These are phyloP conservation scores for Neurospora tetraspora DNA, from an alignment of 495 filamentous ascomycete species.

Conservation along the genomic window DNA sequence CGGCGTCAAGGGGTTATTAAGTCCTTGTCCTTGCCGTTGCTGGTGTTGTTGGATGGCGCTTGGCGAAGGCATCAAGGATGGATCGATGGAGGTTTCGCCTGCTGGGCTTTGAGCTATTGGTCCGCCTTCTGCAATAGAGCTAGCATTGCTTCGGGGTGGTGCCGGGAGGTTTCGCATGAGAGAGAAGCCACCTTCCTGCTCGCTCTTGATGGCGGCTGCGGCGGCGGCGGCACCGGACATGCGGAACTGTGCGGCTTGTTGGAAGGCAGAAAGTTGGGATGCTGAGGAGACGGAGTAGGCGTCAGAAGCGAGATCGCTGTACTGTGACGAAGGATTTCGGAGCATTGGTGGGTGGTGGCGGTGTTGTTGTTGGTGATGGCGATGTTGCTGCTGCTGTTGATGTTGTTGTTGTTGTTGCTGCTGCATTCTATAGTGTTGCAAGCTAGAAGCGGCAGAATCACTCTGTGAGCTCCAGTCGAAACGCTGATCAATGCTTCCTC, in stretches of 20 bases:
- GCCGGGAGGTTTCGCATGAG: conserved; percentile 25
- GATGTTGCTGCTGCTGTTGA: conserved; percentile 14
- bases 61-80: conserved; percentile 35
- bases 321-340: conserved; percentile 2
- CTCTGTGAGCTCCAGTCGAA: conserved; percentile 20
- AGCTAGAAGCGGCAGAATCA: conserved; percentile 9
- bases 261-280: conserved; percentile 9
- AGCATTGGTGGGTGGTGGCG: neutral
- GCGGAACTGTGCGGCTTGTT: conserved; percentile 15
- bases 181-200: conserved; percentile 25
- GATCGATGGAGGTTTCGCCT: conserved; percentile 28
- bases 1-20: neutral
- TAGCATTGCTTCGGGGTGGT: conserved; percentile 23
- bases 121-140: conserved; percentile 8
- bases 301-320: conserved; percentile 7
- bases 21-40: conserved; percentile 2
- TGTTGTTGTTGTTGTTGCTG: neutral
- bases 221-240: conserved; percentile 6
- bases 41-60: conserved; percentile 14
- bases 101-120: neutral
- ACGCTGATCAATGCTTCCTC: conserved; percentile 15
- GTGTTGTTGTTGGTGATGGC: neutral
- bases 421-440: neutral
- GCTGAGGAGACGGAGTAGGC: conserved; percentile 13
- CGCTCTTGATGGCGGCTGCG: conserved; percentile 21